phyloP scores from a whole-genome alignment of 306 rosid genomes.

The Vigna mungo region DNA sequence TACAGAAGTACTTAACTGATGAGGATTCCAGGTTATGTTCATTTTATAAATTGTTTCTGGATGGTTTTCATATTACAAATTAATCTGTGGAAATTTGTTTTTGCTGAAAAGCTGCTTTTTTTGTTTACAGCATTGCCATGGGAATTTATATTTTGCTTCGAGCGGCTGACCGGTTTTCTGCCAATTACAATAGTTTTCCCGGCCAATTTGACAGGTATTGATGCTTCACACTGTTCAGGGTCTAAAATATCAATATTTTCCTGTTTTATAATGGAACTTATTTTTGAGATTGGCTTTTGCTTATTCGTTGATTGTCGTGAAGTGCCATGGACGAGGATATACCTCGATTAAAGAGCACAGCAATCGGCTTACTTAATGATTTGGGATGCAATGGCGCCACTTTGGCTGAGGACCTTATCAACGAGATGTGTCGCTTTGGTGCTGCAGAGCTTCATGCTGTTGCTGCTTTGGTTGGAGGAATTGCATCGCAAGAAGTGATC shows the following conservation, averaged over 20 bases:
- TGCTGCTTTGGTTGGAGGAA: slow-evolving; percentile 96
- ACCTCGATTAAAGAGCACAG: slow-evolving; percentile 86
- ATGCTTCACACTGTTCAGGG: slow-evolving; percentile 32
- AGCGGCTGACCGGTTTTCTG: slow-evolving; percentile 94
- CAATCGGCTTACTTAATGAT: slow-evolving; percentile 76
- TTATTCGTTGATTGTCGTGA: slow-evolving; percentile 44
- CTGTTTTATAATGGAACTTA: slow-evolving; percentile 13
- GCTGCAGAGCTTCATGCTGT: slow-evolving; percentile 94
- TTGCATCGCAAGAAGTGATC: slow-evolving; percentile 96
- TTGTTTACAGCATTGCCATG: slow-evolving; percentile 68
- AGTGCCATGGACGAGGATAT: slow-evolving; percentile 96
- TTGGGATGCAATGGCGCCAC: slow-evolving; percentile 90
- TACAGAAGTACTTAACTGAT: slow-evolving; percentile 87
- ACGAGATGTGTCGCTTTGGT: slow-evolving; percentile 98
- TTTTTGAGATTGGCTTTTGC: slow-evolving; percentile 25
- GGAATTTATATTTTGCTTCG: slow-evolving; percentile 93
- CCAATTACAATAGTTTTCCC: slow-evolving; percentile 92
- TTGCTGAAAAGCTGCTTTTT: slow-evolving; percentile 41
- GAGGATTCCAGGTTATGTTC: slow-evolving; percentile 87
- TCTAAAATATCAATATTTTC: neutral
- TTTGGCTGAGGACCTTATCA: slow-evolving; percentile 90
- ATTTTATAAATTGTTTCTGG: slow-evolving; percentile 38
- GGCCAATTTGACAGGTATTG: slow-evolving; percentile 87
- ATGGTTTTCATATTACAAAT: slow-evolving; percentile 14
- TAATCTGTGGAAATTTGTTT: neutral